Evolutionary conservation across 164 flowering plant species (phyloP).

Genomic region (Stephania japonica): DNA sequence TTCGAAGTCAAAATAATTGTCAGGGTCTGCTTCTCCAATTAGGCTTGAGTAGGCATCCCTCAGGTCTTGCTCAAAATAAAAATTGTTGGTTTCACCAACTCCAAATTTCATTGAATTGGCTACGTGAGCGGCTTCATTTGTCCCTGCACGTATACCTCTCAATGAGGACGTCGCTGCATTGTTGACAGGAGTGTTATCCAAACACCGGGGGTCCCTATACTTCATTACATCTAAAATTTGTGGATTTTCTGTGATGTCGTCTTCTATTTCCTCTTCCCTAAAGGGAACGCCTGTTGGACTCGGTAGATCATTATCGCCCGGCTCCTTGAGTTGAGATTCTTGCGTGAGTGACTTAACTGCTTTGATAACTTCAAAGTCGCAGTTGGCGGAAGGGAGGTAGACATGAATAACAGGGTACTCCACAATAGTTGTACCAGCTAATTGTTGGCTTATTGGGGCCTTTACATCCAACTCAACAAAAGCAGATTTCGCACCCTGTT

Average conservation of each 20-base stretch:
- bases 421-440: conserved; percentile 42
- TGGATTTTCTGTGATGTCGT: conserved; percentile 31
- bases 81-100: conserved; percentile 21
- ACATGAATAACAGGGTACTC: conserved; percentile 80
- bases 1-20: conserved; percentile 54
- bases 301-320: conserved; percentile 18
- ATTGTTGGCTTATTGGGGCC: conserved; percentile 44
- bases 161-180: background rate
- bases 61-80: conserved; percentile 56
- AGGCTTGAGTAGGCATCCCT: conserved; percentile 51
- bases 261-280: conserved; percentile 70
- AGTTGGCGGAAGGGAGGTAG: conserved; percentile 54
- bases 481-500: conserved; percentile 55
- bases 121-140: background rate
- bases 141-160: conserved; percentile 9
- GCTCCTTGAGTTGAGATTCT: conserved; percentile 15
- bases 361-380: conserved; percentile 51
- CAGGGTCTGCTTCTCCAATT: conserved; percentile 45
- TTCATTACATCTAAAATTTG: conserved; percentile 45
- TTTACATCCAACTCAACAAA: conserved; percentile 53
- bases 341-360: conserved; percentile 14
- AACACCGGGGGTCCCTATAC: conserved; percentile 12
- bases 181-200: conserved; percentile 5
- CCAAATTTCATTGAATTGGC: conserved; percentile 15
- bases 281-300: conserved; percentile 48